Evolutionary conservation across 106 monocot species (phyloP).

Genomic region (Gastrodia elata): DNA sequence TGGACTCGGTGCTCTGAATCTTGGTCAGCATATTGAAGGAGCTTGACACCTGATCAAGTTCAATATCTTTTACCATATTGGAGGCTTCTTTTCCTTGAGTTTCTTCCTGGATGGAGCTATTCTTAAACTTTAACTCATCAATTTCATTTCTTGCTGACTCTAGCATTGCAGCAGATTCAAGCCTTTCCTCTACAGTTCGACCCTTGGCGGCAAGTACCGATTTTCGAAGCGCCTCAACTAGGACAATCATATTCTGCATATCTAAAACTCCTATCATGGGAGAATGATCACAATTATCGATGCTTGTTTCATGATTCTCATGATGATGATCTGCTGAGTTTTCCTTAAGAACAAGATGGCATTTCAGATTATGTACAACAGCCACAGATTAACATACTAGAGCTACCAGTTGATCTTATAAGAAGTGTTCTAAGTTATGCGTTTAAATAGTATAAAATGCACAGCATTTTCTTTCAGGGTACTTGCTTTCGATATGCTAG

Average conservation of each 20-base stretch:
- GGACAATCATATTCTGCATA: conserved; percentile 41
- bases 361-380: background rate
- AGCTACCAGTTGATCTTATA: background rate
- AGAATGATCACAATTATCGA: background rate
- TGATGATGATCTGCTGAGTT: background rate
- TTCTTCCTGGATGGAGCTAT: background rate
- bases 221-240: conserved; percentile 48
- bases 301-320: conserved; percentile 8
- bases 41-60: conserved; percentile 46
- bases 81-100: background rate
- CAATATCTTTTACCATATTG: conserved; percentile 5
- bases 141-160: conserved; percentile 30
- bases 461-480: too few relatives aligned
- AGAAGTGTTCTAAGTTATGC: background rate
- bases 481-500: too few relatives aligned
- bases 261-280: conserved; percentile 20
- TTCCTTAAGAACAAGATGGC: conserved; percentile 19
- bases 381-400: background rate
- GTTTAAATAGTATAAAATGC: too few relatives aligned
- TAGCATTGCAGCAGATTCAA: conserved; percentile 25
- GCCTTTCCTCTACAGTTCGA: conserved; percentile 26
- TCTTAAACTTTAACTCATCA: conserved; percentile 19
- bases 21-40: conserved; percentile 1
- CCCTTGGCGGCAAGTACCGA: conserved; percentile 18
- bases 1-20: conserved; percentile 11